Evolutionary conservation across 108 stramenopile genomes (phyloP).

Genomic region (Aurantiochytrium sp.): DNA sequence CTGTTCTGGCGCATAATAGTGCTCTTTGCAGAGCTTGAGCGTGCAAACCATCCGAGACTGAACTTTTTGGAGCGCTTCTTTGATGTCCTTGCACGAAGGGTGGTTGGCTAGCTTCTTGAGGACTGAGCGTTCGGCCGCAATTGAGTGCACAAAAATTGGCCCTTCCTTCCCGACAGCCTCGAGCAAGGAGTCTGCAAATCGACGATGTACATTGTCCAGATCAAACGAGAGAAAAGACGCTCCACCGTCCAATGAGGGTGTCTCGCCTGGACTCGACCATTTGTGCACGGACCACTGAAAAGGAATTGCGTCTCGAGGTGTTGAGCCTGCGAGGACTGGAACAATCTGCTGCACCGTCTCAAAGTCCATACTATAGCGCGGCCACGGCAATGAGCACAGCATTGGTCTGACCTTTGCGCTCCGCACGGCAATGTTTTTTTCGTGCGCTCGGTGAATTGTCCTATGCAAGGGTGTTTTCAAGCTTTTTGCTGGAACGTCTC

Average conservation of each 20-base stretch:
- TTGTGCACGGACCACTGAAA: slow-evolving; percentile 6
- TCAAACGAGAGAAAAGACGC: neutral
- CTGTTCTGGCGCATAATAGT: neutral
- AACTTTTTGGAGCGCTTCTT: neutral
- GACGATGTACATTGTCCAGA: neutral
- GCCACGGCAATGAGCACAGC: neutral
- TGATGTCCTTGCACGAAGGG: neutral
- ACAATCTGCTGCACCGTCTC: neutral
- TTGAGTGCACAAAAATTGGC: neutral
- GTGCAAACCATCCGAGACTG: neutral
- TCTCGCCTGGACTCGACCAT: neutral
- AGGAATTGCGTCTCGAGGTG: neutral
- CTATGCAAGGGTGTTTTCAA: neutral
- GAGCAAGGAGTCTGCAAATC: neutral
- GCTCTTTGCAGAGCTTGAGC: neutral
- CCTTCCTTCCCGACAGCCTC: neutral
- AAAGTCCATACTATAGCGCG: neutral
- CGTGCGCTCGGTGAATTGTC: neutral
- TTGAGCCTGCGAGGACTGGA: neutral
- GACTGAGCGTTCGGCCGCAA: neutral
- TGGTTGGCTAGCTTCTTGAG: neutral
- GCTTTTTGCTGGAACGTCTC: neutral
- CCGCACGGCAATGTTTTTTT: too few species aligned
- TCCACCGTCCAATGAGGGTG: neutral
- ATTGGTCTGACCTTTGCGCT: neutral